Conservation (phyloP, 495 filamentous ascomycete species). For the Neurospora hispaniola region DNA sequence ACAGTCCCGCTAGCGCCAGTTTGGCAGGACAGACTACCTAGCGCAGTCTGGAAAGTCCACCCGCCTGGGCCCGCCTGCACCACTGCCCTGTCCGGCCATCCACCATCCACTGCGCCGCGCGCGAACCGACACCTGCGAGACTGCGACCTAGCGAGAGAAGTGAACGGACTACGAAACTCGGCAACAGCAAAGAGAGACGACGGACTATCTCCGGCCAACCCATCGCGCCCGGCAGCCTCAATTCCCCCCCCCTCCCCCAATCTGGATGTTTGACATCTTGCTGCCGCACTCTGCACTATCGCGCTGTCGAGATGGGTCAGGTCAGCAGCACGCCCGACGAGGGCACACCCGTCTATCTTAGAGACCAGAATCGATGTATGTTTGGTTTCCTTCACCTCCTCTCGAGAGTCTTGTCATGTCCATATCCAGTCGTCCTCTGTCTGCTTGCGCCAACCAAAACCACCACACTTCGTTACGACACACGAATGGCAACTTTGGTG, state of each 20-base stretch:
- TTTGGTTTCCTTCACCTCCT: slow-evolving; percentile 4
- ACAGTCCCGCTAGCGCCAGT: not conserved
- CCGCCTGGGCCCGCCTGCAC: not conserved
- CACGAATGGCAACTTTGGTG: not conserved
- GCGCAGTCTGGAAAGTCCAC: not conserved
- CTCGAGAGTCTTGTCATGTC: not conserved
- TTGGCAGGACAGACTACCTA: not conserved
- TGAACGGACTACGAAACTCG: not conserved
- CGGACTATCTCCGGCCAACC: not conserved
- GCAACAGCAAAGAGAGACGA: not conserved
- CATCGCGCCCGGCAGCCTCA: not conserved
- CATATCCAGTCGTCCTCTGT: not conserved
- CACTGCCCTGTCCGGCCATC: not conserved
- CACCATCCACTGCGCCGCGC: not conserved
- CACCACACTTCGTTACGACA: not conserved
- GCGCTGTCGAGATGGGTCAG: slow-evolving; percentile 65
- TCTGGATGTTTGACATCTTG: slow-evolving; percentile 1
- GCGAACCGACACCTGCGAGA: not conserved
- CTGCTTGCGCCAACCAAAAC: not conserved
- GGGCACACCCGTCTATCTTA: slow-evolving; percentile 68
- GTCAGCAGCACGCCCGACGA: slow-evolving; percentile 87
- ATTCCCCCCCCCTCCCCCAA: not conserved
- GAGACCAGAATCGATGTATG: slow-evolving; percentile 82
- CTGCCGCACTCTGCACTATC: slow-evolving; percentile 1
- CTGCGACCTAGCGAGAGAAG: not conserved